phyloP scores from a whole-genome alignment of 441 rosid genomes.

The Manihot esculenta region DNA sequence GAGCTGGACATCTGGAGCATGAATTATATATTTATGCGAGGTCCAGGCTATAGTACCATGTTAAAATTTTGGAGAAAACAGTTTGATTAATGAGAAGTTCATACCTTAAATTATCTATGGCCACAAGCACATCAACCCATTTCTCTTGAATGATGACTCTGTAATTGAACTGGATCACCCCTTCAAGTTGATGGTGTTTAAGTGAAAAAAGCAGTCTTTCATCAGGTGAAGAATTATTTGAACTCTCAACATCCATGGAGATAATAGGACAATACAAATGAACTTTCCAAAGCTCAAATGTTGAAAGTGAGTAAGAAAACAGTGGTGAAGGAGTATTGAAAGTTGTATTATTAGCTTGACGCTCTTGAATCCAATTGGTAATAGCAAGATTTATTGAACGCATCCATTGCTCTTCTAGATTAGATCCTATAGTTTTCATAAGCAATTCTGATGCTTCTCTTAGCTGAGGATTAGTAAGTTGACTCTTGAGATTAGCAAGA shows the following conservation, averaged over 20 bases:
- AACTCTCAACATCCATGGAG: slow-evolving; percentile 68
- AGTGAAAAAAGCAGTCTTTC: slow-evolving; percentile 73
- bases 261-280: slow-evolving; percentile 76
- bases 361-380: slow-evolving; percentile 73
- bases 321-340: slow-evolving; percentile 70
- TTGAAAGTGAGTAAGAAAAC: slow-evolving; percentile 67
- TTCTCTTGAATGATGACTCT: slow-evolving; percentile 50
- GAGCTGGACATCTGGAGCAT: no score
- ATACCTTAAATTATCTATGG: slow-evolving; percentile 83
- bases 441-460: slow-evolving; percentile 59
- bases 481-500: slow-evolving; percentile 52
- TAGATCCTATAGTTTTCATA: slow-evolving; percentile 66
- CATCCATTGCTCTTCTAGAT: slow-evolving; percentile 90
- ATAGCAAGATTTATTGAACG: slow-evolving; percentile 75
- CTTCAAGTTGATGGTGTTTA: slow-evolving; percentile 83
- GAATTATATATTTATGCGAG: no score
- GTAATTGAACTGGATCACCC: slow-evolving; percentile 75
- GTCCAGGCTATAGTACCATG: no score
- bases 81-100: no score
- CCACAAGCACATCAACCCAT: slow-evolving; percentile 58
- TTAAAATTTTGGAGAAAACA: no score
- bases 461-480: slow-evolving; percentile 37
- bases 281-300: slow-evolving; percentile 76
- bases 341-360: slow-evolving; percentile 27
- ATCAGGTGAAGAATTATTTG: slow-evolving; percentile 43